Evolutionary conservation across 108 stramenopile species (phyloP), one percentile per base, ranked within the genome.

Genomic region (Mayamaea pseudoterrestris): DNA sequence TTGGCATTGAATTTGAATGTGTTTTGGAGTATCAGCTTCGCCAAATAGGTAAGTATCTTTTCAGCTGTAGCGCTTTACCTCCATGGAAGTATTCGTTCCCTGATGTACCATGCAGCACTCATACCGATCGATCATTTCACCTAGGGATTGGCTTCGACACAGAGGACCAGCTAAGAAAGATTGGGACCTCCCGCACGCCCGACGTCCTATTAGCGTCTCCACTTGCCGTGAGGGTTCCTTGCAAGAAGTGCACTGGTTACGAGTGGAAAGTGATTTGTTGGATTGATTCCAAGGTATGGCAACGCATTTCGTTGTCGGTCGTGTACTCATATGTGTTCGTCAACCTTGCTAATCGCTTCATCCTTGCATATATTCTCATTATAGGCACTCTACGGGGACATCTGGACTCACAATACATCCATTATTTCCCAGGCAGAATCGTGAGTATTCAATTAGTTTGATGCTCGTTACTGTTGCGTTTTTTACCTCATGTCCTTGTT

Each of bases 241-340:
- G 67, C 5, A 50, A 55, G 29, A 54, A 53, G 24, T 35, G 48
- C 21, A 43, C 56, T 3, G 63, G 50, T 35, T 55, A 56, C 13
- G 78, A 77, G 47, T 90, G 83, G 82, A 76, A 71, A 42, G 58
- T 83, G 1, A 66, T 90, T 9, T 78, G 73, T 48, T 90, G 88
- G 88, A 85, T 90, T 24, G 88, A 90, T 41, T 85, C 83, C 18
- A 88, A 86, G 68, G 80, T 76, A 57, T 40, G 78, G 12, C 5
- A 34, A 8, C 12, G 9, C 8, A 34, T 34, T 8, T 34, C 12
- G 8, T 8, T 12, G 8, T 34, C 9, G 32, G 12, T 34, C 12
- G 32, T n/a, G n/a, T n/a, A n/a, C n/a, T n/a, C n/a, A n/a, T n/a
- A n/a, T n/a, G n/a, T n/a, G n/a, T n/a, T n/a, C n/a, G n/a, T n/a